These are phyloP conservation scores for Russula brevipes DNA, from an alignment of 768 basidiomycete genomes.

Conservation along the genomic window DNA sequence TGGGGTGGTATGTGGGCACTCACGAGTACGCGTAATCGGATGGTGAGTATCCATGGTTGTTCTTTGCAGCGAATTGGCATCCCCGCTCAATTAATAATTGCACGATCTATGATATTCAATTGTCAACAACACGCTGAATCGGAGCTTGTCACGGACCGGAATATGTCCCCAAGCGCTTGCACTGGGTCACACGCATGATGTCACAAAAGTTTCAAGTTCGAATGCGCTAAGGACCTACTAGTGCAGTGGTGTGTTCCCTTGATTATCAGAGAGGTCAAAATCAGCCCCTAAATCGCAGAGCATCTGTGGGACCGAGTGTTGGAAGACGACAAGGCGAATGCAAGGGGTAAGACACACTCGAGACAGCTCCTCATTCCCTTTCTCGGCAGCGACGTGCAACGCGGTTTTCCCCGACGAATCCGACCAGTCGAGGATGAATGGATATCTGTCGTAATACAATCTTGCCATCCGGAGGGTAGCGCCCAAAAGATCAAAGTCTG, in stretches of 20 bases:
- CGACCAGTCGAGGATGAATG: conserved; percentile 87
- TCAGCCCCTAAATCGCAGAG: conserved; percentile 89
- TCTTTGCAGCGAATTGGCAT: conserved; percentile 75
- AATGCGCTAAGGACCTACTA: conserved; percentile 53
- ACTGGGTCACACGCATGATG: conserved; percentile 36
- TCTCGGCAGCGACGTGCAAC: conserved; percentile 79
- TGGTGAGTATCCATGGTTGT: conserved; percentile 88
- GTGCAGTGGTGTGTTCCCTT: conserved; percentile 89
- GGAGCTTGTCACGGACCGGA: conserved; percentile 45
- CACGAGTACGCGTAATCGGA: conserved; percentile 91
- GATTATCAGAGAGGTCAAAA: conserved; percentile 81
- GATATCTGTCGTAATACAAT: conserved; percentile 80
- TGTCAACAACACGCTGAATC: conserved; percentile 18
- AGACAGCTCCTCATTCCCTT: conserved; percentile 87
- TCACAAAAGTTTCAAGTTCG: conserved; percentile 5
- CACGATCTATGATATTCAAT: conserved; percentile 51
- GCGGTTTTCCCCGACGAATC: conserved; percentile 88
- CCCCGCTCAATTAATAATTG: conserved; percentile 86
- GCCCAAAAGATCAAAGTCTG: conserved; percentile 57
- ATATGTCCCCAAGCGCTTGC: conserved; percentile 87
- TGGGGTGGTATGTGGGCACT: conserved; percentile 30
- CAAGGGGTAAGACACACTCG: conserved; percentile 47
- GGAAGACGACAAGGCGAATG: conserved; percentile 22
- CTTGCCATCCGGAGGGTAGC: conserved; percentile 83
- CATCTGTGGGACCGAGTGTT: conserved; percentile 49